Evolutionary conservation across 768 basidiomycete species (phyloP), one percentile per base, ranked within the genome.

Genomic region (Neoboletus subvelutipes): DNA sequence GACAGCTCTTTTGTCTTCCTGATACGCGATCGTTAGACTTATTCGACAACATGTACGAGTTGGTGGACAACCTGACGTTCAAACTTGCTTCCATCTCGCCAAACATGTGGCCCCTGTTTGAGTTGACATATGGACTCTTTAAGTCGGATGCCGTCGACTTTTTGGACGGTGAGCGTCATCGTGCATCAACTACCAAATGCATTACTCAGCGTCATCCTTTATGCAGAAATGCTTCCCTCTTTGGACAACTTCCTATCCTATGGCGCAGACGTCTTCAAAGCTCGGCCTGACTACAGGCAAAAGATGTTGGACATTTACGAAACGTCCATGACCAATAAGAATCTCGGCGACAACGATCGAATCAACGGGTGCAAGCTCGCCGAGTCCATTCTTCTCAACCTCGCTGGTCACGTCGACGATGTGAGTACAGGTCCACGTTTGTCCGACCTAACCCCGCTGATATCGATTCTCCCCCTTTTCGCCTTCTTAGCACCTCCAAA

Each of bases 231-330:
- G 90, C 80, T 92, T 26, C 90, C 91, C 12, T 85, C 88, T 5
- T 72, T 96, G 54, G 90, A 93, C 76, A 95, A 94, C 78, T 91
- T 92, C 68, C 78, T 96, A 52, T 90, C 90, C 15, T 94, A 84
- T 66, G 93, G 93, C 17, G 77, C 82, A 26, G 89, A 92, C 15
- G 75, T 84, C 17, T 86, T 95, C 74, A 86, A 89, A 64, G 67
- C 80, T 24, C 85, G 83, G 47, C 71, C 82, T 1, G 88, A 92
- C 62, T 94, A 95, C 74, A 81, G 83, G 65, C 81, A 83, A 62
- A 92, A 90, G 82, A 73, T 87, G 34, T 75, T 94, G 49, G 92
- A 95, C 66, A 90, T 95, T 63, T 96, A 91, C 69, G 84, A 83
- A 37, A 88, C 84, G 1, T 77, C 86, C 28, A 84, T 94, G 69